Percentiles rank a stretch among this genome's conserved stretches.
Evolutionary conservation across 139 green algal genomes (phyloP).

Genomic region (Coccomyxa sp.): DNA sequence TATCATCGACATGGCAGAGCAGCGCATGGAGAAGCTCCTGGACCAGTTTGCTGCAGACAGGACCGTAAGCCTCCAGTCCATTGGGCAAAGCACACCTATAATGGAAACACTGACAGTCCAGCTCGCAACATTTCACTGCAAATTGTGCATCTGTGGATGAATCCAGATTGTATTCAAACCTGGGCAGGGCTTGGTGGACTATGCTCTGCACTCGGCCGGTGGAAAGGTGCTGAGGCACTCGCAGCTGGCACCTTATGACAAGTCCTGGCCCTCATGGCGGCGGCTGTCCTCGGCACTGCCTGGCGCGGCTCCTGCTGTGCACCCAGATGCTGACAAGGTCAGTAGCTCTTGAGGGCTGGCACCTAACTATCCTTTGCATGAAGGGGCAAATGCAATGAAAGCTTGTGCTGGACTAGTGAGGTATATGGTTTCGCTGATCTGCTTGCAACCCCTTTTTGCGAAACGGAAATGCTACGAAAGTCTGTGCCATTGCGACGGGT

Average conservation of each 20-base stretch:
- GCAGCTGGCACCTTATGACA: neutral
- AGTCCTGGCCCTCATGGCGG: neutral
- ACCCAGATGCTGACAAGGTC: conserved; percentile 16
- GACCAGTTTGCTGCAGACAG: conserved; percentile 16
- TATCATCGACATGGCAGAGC: neutral
- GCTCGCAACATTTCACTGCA: neutral
- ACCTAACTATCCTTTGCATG: neutral
- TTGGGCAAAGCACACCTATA: too few species aligned
- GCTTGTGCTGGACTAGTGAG: too few species aligned
- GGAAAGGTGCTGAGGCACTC: conserved; percentile 25
- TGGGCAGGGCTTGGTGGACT: conserved; percentile 29
- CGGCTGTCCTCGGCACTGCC: neutral
- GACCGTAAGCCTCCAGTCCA: neutral
- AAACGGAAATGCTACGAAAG: too few species aligned
- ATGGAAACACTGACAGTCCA: too few species aligned
- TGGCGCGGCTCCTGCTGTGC: neutral
- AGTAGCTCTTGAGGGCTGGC: neutral
- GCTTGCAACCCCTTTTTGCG: too few species aligned
- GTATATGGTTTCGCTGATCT: too few species aligned
- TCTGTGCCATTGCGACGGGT: too few species aligned
- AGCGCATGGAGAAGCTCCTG: conserved; percentile 5
- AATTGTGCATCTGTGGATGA: neutral
- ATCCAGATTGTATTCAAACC: too few species aligned
- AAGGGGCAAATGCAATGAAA: neutral
- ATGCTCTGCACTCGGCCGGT: conserved; percentile 17